Percentiles rank a stretch among this genome's conserved stretches.
Evolutionary conservation across 371 early-diverging fungal genomes (phyloP).

Genomic region (Lichtheimia hyalospora): DNA sequence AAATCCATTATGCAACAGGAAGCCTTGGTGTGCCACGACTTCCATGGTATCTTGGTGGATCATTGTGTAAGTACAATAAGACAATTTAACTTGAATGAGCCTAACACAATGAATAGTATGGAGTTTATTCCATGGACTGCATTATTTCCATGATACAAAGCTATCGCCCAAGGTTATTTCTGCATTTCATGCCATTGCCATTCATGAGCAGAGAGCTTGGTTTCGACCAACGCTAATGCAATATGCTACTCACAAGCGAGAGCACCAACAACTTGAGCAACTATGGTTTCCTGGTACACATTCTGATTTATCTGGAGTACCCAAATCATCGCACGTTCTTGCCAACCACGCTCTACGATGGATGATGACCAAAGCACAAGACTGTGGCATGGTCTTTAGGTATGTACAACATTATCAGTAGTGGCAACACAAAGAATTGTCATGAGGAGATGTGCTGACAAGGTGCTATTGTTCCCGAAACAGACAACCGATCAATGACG

Average conservation of each 20-base stretch:
- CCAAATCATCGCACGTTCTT: slow-evolving; percentile 12
- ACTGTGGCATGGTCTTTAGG: slow-evolving; percentile 29
- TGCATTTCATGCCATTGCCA: slow-evolving; percentile 40
- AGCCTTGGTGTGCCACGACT: slow-evolving; percentile 35
- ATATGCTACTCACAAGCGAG: slow-evolving; percentile 7
- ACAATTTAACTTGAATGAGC: too few species aligned
- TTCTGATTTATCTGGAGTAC: slow-evolving; percentile 29
- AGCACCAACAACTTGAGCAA: slow-evolving; percentile 28
- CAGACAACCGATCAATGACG: slow-evolving; percentile 6
- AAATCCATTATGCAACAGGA: neutral
- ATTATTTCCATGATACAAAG: slow-evolving; percentile 36
- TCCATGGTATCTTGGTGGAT: slow-evolving; percentile 43
- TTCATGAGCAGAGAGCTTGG: slow-evolving; percentile 46
- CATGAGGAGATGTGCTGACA: neutral
- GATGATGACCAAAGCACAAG: slow-evolving; percentile 35
- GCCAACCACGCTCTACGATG: slow-evolving; percentile 31
- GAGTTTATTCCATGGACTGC: slow-evolving; percentile 24
- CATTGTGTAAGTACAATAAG: slow-evolving; percentile 18
- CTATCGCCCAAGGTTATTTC: slow-evolving; percentile 27
- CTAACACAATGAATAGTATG: too few species aligned
- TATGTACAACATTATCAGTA: slow-evolving; percentile 1
- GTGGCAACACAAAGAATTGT: neutral
- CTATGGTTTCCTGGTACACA: slow-evolving; percentile 47
- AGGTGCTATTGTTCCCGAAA: neutral
- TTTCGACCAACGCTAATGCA: slow-evolving; percentile 34